Conservation (phyloP, 192 early-diverging fungal species). For the Umbelopsis vinacea region DNA sequence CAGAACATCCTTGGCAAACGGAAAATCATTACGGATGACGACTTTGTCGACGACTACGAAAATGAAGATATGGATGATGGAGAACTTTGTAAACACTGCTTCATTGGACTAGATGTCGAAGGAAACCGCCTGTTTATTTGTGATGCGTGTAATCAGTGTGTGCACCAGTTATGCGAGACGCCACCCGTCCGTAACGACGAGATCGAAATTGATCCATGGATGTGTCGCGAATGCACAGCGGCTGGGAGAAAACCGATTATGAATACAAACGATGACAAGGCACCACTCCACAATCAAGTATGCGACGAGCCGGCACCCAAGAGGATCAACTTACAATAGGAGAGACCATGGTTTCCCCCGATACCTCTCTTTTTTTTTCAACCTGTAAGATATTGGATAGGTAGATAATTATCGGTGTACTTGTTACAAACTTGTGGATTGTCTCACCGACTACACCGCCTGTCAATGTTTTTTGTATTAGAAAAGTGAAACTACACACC, state of each 20-base stretch:
- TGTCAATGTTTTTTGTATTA: slow-evolving; percentile 5
- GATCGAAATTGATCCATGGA: slow-evolving; percentile 32
- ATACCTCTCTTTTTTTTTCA: no score
- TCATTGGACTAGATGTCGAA: slow-evolving; percentile 15
- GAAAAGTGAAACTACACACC: neutral
- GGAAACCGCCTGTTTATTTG: slow-evolving; percentile 31
- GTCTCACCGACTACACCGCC: neutral
- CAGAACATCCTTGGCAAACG: neutral
- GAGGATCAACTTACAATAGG: slow-evolving; percentile 1
- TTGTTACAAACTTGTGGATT: neutral
- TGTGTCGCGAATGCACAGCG: slow-evolving; percentile 23
- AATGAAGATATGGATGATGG: slow-evolving; percentile 1
- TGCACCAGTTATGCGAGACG: slow-evolving; percentile 32
- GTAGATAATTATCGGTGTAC: no score
- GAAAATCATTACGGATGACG: slow-evolving; percentile 2
- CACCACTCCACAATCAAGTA: neutral
- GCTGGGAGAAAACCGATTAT: slow-evolving; percentile 6
- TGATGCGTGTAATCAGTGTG: slow-evolving; percentile 26
- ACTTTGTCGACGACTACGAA: slow-evolving; percentile 12
- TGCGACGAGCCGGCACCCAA: neutral
- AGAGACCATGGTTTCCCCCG: neutral
- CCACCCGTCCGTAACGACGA: slow-evolving; percentile 28
- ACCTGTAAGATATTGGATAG: no score
- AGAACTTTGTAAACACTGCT: slow-evolving; percentile 23
- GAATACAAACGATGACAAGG: neutral